These are phyloP conservation scores for Penicillium sp. DNA, from an alignment of 2,329 filamentous ascomycete genomes.

Conservation along the genomic window DNA sequence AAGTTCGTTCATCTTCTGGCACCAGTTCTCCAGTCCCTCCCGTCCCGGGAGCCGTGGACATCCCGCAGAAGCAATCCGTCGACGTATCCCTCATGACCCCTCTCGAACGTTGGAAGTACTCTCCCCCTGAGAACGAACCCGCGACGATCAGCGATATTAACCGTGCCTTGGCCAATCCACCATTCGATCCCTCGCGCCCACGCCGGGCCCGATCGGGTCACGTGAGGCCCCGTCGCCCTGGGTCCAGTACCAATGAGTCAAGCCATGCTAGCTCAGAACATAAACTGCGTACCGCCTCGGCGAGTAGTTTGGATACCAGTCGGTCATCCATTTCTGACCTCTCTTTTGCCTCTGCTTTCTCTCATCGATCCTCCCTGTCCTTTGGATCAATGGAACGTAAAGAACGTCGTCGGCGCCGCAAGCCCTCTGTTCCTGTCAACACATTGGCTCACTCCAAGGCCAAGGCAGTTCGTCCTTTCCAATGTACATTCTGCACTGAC, in stretches of 20 bases:
- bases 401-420: conserved; percentile 59
- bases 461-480: conserved; percentile 51
- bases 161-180: conserved; percentile 55
- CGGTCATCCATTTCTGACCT: conserved; percentile 56
- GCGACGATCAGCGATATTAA: conserved; percentile 65
- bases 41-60: conserved; percentile 70
- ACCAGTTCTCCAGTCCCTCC: conserved; percentile 70
- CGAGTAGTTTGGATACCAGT: conserved; percentile 56
- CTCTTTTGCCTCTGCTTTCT: conserved; percentile 59
- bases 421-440: conserved; percentile 46
- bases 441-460: conserved; percentile 44
- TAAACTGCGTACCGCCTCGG: conserved; percentile 53
- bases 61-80: conserved; percentile 61
- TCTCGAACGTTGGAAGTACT: conserved; percentile 69
- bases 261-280: conserved; percentile 53
- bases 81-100: conserved; percentile 59
- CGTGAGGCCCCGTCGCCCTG: conserved; percentile 40
- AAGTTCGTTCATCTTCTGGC: conserved; percentile 65
- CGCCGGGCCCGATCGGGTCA: conserved; percentile 32
- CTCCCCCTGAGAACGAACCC: conserved; percentile 69
- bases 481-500: conserved; percentile 61
- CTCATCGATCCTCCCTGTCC: conserved; percentile 57
- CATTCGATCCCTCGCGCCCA: conserved; percentile 36
- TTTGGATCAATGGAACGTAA: conserved; percentile 60
- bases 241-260: conserved; percentile 53